Percentiles rank a stretch among this genome's conserved stretches.
Conservation (phyloP, 805 yeast genomes). For the Aciculoconidium aculeatum region DNA sequence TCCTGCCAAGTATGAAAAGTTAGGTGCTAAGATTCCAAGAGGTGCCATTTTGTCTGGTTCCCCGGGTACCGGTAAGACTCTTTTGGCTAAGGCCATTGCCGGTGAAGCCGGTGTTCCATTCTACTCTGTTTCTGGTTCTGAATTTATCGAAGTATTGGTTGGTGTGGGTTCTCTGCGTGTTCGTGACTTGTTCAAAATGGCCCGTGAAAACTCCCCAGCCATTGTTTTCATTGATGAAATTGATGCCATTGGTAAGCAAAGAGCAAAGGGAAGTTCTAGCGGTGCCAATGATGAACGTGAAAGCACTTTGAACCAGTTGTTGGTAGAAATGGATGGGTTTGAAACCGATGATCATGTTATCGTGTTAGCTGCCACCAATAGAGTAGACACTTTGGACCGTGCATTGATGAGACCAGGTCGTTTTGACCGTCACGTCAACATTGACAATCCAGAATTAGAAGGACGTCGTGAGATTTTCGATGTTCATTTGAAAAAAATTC, state of each 20-base stretch:
- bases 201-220: slow-evolving; percentile 90
- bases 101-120: slow-evolving; percentile 99
- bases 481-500: slow-evolving; percentile 76
- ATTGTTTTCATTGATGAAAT: slow-evolving; percentile 97
- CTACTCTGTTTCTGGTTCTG: slow-evolving; percentile 93
- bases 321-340: slow-evolving; percentile 99
- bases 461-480: slow-evolving; percentile 91
- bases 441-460: slow-evolving; percentile 91
- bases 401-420: slow-evolving; percentile 97
- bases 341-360: slow-evolving; percentile 87
- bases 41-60: slow-evolving; percentile 98
- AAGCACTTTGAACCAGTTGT: slow-evolving; percentile 87
- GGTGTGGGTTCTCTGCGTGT: slow-evolving; percentile 99
- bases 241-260: slow-evolving; percentile 96
- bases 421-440: slow-evolving; percentile 86
- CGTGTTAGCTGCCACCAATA: slow-evolving; percentile 95
- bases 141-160: slow-evolving; percentile 97
- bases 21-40: slow-evolving; percentile 97
- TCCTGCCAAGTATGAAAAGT: slow-evolving; percentile 81
- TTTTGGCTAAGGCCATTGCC: slow-evolving; percentile 96
- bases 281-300: slow-evolving; percentile 97
- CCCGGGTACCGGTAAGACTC: slow-evolving; percentile 98
- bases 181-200: slow-evolving; percentile 88
- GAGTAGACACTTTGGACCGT: slow-evolving; percentile 87
- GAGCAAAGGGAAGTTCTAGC: slow-evolving; percentile 63